Conservation (phyloP, 139 green algal genomes). For the Marvania coccoides region DNA sequence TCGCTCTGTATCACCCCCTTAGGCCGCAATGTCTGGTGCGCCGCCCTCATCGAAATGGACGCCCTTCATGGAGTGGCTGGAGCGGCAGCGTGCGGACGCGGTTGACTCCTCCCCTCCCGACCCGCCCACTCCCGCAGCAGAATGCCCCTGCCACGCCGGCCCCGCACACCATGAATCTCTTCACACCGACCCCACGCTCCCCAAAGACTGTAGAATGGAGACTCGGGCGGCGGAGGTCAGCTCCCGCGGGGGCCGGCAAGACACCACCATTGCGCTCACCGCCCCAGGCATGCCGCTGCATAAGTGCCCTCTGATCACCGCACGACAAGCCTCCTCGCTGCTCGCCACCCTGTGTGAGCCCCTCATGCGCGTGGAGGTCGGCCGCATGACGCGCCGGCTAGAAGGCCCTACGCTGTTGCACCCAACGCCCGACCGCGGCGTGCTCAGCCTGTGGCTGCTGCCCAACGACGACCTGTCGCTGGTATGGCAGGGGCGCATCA, state of each 20-base stretch:
- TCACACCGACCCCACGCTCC: not conserved
- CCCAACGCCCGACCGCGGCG: conserved; percentile 4
- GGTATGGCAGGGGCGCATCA: conserved; percentile 6
- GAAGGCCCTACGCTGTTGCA: conserved; percentile 8
- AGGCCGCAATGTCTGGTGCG: too few species aligned
- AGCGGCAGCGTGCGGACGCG: too few species aligned
- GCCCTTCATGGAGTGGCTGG: too few species aligned
- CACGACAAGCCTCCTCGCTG: conserved; percentile 8
- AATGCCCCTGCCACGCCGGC: too few species aligned
- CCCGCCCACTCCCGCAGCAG: too few species aligned
- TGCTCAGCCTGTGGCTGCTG: conserved; percentile 26
- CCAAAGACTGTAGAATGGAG: conserved; percentile 23
- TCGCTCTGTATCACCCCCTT: too few species aligned
- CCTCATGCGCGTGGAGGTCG: conserved; percentile 20
- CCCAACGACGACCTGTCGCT: conserved; percentile 28
- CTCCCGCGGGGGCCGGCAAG: conserved; percentile 10
- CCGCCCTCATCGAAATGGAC: too few species aligned
- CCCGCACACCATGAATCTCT: not conserved
- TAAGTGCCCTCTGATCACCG: conserved; percentile 16
- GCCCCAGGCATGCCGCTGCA: conserved; percentile 14
- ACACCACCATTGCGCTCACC: conserved; percentile 19
- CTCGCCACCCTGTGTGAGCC: conserved; percentile 20
- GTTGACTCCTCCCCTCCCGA: too few species aligned
- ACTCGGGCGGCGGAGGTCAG: not conserved
- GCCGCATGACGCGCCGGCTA: conserved; percentile 17